Base-by-base conservation (phyloP, 2,329 filamentous ascomycete species). In the Pseudocercospora eumusae region DNA sequence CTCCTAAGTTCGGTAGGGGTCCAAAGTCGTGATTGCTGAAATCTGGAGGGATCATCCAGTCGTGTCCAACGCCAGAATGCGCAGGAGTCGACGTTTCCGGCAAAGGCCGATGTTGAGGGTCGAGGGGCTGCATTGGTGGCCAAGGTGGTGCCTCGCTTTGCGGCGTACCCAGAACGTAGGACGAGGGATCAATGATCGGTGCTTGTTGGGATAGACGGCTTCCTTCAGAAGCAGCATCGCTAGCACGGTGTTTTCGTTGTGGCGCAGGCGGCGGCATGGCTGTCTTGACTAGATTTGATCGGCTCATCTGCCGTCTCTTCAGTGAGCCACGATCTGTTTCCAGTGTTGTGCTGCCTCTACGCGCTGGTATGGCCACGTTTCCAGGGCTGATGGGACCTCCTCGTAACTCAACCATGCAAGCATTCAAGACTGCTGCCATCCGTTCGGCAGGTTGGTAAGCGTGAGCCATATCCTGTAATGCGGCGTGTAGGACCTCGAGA, bases 401-500 rank as follows among this genome's bases (percentile, higher is more conserved):
- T 36, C 68, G 62, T 2, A 70, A 60, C 52, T 68, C 68, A 2
- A 66, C 56, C 64, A 70, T 69, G 21, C 66, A 64, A 7, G 69
- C 69, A 27, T 69, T 66, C 9, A 70, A 56, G 4, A 70, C 65
- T 10, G 64, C 59, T 8, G 66, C 66, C 68, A 69, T 69, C 21
- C 65, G 57, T 40, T 69, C 69, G 0, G 69, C 69, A 6, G 68
- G 69, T 21, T 67, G 63, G 36, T 69, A 69, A 23, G 60, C 61
- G 50, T 69, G 63, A 6, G 66, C 56, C 68, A 70, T 69, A 31
- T 69, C 68, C 40, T 66, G 64, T 6, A 70, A 40, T 8, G 69
- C 69, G 4, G 62, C 61, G 36, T 70, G 68, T 4, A 70, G 60
- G 4, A 70, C 65, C 47, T 70, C 69, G 6, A 70, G 66, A 58